Evolutionary conservation across 768 basidiomycete genomes (phyloP).

Genomic region (Suillus variegatus): DNA sequence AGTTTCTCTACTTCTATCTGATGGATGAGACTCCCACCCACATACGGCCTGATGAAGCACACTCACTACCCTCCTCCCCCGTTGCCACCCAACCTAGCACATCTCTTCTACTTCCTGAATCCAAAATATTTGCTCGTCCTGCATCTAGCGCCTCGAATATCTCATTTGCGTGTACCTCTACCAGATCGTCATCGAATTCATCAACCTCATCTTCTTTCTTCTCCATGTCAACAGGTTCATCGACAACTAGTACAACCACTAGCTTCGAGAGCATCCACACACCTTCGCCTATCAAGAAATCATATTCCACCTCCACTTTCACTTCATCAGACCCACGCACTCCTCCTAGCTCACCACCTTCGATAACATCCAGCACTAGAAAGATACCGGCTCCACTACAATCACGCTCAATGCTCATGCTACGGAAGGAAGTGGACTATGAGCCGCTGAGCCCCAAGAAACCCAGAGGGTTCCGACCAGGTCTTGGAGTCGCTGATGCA

Average conservation of each 20-base stretch:
- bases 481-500: conserved; percentile 32
- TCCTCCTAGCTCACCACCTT: conserved; percentile 27
- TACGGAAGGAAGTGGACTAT: conserved; percentile 72
- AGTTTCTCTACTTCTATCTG: conserved; percentile 94
- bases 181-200: conserved; percentile 21
- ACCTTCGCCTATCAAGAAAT: conserved; percentile 47
- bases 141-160: conserved; percentile 19
- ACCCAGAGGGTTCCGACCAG: conserved; percentile 30
- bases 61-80: conserved; percentile 37
- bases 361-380: conserved; percentile 25
- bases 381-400: conserved; percentile 30
- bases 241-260: conserved; percentile 29
- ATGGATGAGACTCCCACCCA: conserved; percentile 67
- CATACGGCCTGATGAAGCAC: conserved; percentile 17
- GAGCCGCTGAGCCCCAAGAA: conserved; percentile 74
- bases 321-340: conserved; percentile 20
- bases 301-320: conserved; percentile 22
- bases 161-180: conserved; percentile 26
- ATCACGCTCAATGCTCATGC: conserved; percentile 60
- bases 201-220: conserved; percentile 31
- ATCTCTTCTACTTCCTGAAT: conserved; percentile 18
- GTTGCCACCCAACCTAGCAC: conserved; percentile 25
- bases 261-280: conserved; percentile 29
- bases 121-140: conserved; percentile 27
- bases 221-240: conserved; percentile 42